Evolutionary conservation across 1,139 yeast species (phyloP), one percentile per base, ranked within the genome.

Genomic region (Candida pseudoviswanathii): DNA sequence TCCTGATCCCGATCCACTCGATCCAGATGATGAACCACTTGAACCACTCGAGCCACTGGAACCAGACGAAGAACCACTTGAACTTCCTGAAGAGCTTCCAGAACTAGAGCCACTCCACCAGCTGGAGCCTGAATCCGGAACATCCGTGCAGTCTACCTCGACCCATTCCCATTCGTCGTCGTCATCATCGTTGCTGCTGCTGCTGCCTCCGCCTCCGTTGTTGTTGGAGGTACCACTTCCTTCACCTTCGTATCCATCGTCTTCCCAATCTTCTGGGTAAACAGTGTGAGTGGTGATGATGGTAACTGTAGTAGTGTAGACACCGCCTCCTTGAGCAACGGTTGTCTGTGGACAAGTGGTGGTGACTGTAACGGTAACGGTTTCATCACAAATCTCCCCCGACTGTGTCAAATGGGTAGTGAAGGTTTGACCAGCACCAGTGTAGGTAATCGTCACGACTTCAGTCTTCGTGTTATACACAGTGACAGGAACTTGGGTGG

Each of bases 131-230:
- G 46, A 39, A 11, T 40, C 25, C 30, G 44, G 32, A 26, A 36
- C 41, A 11, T 16, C 34, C 2, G 47, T 52, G 31, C 52, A 47
- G 21, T 42, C 45, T 11, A 47, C 56, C 40, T 46, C 55, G 21
- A 47, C 50, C 44, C 53, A 54, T 34, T 56, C 59, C 48, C 56
- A 56, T 21, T 48, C 58, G 37, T 48, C 50, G 27, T 45, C 51
- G 36, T 51, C 51, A 32, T 45, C 41, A 44, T 40, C 38, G 25
- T n/a, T n/a, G n/a, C n/a, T n/a, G n/a, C n/a, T n/a, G n/a, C n/a
- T n/a, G n/a, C n/a, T n/a, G n/a, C n/a, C n/a, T n/a, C n/a, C n/a
- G n/a, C n/a, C n/a, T n/a, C 36, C 46, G n/a, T 4, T 22, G 5
- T 8, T 9, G 26, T 37, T 45, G 22, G 27, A 11, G 2, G 43